Percentiles rank a stretch among this genome's conserved stretches.
These are phyloP conservation scores for Termitomyces sp. DNA, from an alignment of 768 basidiomycete genomes.

Conservation along the genomic window DNA sequence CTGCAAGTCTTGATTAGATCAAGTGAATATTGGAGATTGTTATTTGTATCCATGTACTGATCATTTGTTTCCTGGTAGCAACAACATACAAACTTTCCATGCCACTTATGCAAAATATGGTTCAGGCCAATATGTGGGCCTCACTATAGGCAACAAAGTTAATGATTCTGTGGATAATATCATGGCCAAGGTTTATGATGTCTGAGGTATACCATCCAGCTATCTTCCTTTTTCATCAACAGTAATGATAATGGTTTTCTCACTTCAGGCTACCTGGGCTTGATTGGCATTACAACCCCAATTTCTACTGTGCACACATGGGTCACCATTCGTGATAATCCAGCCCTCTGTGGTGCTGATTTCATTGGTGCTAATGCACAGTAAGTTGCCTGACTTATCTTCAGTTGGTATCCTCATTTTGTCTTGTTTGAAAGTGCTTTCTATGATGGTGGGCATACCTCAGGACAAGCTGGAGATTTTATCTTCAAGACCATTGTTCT, in stretches of 20 bases:
- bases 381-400: slow-evolving; percentile 14
- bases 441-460: slow-evolving; percentile 26
- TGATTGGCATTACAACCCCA: slow-evolving; percentile 27
- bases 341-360: slow-evolving; percentile 28
- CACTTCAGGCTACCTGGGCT: slow-evolving; percentile 23
- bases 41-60: not conserved
- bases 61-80: slow-evolving; percentile 16
- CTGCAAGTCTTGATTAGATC: slow-evolving; percentile 19
- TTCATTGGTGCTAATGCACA: slow-evolving; percentile 36
- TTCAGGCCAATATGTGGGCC: slow-evolving; percentile 24
- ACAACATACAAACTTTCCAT: slow-evolving; percentile 29
- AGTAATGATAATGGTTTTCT: not conserved
- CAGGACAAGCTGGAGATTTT: slow-evolving; percentile 30
- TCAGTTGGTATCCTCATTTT: not conserved
- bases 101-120: slow-evolving; percentile 26
- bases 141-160: slow-evolving; percentile 35
- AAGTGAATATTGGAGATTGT: slow-evolving; percentile 19
- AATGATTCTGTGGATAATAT: slow-evolving; percentile 26
- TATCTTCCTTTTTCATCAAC: no score
- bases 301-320: slow-evolving; percentile 35
- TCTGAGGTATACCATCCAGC: slow-evolving; percentile 21
- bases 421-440: slow-evolving; percentile 22
- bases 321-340: slow-evolving; percentile 27
- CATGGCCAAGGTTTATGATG: slow-evolving; percentile 29
- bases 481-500: slow-evolving; percentile 34